These are phyloP conservation scores for Nannizziopsis arthrosporioides DNA, from an alignment of 2,329 filamentous ascomycete species.

Conservation along the genomic window DNA sequence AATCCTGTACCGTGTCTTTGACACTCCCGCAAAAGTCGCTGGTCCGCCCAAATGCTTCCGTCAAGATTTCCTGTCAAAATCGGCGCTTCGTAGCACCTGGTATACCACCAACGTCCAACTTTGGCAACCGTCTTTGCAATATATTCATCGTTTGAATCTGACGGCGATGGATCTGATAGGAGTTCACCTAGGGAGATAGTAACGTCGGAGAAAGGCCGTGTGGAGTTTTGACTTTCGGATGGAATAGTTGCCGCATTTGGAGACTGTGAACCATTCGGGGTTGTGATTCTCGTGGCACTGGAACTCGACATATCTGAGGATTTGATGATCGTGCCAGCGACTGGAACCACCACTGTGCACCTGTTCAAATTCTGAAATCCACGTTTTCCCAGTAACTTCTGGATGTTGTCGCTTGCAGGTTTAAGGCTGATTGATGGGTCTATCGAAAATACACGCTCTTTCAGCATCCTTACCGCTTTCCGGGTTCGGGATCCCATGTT, in stretches of 20 bases:
- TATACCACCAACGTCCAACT: constrained; percentile 95
- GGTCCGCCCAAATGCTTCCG: constrained; percentile 68
- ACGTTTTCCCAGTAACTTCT: constrained; percentile 34
- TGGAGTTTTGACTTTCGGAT: constrained; percentile 15
- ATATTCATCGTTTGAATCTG: constrained; percentile 60
- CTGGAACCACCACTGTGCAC: constrained; percentile 40
- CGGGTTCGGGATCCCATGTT: constrained; percentile 40
- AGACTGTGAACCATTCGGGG: constrained; percentile 19
- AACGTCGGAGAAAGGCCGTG: constrained; percentile 27
- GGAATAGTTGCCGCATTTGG: constrained; percentile 17
- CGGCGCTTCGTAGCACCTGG: constrained; percentile 71
- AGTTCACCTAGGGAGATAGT: constrained; percentile 52
- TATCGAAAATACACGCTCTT: constrained; percentile 35
- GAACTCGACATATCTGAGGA: constrained; percentile 35
- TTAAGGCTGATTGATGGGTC: constrained; percentile 36
- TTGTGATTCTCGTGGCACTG: constrained; percentile 17
- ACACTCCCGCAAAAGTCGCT: constrained; percentile 65
- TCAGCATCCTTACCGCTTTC: constrained; percentile 35
- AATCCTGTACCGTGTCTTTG: constrained; percentile 77
- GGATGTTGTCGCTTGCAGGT: constrained; percentile 38
- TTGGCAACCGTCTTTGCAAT: constrained; percentile 87
- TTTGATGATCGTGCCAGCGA: constrained; percentile 34
- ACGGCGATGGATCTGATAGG: constrained; percentile 59
- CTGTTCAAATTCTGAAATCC: constrained; percentile 40
- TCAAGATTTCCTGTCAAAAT: constrained; percentile 40